These are phyloP conservation scores for Wickerhamiella sorbophila DNA, from an alignment of 805 yeast genomes.

Conservation along the genomic window DNA sequence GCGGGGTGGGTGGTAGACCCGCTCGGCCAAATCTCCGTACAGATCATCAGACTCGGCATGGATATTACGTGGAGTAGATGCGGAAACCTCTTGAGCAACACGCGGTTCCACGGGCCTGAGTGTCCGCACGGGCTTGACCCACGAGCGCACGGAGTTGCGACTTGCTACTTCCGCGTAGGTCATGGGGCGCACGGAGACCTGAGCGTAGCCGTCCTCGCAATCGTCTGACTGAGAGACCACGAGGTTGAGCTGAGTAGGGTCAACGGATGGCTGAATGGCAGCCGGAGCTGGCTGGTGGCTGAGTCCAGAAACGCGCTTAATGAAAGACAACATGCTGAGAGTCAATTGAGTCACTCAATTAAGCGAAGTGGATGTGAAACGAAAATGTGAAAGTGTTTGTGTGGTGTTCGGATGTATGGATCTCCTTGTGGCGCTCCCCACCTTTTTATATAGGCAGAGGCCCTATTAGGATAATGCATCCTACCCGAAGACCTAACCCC, in stretches of 20 bases:
- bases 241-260: neutral
- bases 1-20: slow-evolving; percentile 3
- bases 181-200: slow-evolving; percentile 33
- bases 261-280: neutral
- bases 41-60: slow-evolving; percentile 4
- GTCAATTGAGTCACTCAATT: neutral
- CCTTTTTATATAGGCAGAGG: too few relatives aligned
- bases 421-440: too few relatives aligned
- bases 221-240: slow-evolving; percentile 14
- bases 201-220: slow-evolving; percentile 31
- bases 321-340: slow-evolving; percentile 1
- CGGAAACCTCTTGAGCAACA: neutral
- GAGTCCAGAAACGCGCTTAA: slow-evolving; percentile 5
- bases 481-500: too few relatives aligned
- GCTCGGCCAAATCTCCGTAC: slow-evolving; percentile 7
- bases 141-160: slow-evolving; percentile 9
- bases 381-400: neutral
- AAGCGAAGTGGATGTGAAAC: neutral
- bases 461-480: too few relatives aligned
- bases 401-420: too few relatives aligned
- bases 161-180: slow-evolving; percentile 43
- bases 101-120: slow-evolving; percentile 1
- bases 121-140: neutral
- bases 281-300: neutral
- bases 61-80: neutral